Percentiles rank a stretch among this genome's conserved stretches.
phyloP scores from a whole-genome alignment of 371 early-diverging fungal genomes.

The Mycotypha africana region DNA sequence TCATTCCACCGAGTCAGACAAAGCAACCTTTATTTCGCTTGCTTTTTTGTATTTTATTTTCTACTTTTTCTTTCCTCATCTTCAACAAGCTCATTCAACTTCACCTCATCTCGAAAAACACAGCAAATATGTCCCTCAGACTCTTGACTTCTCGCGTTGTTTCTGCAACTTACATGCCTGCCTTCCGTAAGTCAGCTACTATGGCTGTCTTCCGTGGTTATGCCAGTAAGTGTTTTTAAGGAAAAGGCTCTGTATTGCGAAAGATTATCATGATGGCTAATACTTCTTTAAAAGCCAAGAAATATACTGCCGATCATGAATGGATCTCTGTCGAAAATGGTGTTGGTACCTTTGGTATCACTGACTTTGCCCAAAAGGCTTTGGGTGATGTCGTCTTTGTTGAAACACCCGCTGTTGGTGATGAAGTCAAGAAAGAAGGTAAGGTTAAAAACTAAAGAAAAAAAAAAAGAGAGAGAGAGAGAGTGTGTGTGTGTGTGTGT shows the following conservation, averaged over 20 bases:
- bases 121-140: conserved; percentile 34
- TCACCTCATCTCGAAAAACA: not conserved
- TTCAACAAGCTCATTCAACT: conserved; percentile 2
- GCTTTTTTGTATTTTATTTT: too few relatives aligned
- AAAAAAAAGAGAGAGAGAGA: too few relatives aligned
- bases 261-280: not conserved
- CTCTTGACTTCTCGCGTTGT: conserved; percentile 40
- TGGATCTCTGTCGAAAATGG: conserved; percentile 77
- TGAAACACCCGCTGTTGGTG: conserved; percentile 71
- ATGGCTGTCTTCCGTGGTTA: conserved; percentile 34
- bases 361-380: conserved; percentile 85
- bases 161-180: conserved; percentile 32
- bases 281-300: conserved; percentile 55
- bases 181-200: conserved; percentile 28
- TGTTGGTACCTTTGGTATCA: conserved; percentile 89
- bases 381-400: conserved; percentile 96
- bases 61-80: conserved; percentile 1
- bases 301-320: conserved; percentile 90
- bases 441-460: too few relatives aligned
- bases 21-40: conserved; percentile 11
- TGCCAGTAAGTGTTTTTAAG: conserved; percentile 37
- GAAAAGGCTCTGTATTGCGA: too few relatives aligned
- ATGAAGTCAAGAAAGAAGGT: conserved; percentile 56
- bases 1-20: too few relatives aligned
- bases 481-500: too few relatives aligned